Evolutionary conservation across 2,329 filamentous ascomycete genomes (phyloP).

Genomic region (Ceratocystis smalleyi): DNA sequence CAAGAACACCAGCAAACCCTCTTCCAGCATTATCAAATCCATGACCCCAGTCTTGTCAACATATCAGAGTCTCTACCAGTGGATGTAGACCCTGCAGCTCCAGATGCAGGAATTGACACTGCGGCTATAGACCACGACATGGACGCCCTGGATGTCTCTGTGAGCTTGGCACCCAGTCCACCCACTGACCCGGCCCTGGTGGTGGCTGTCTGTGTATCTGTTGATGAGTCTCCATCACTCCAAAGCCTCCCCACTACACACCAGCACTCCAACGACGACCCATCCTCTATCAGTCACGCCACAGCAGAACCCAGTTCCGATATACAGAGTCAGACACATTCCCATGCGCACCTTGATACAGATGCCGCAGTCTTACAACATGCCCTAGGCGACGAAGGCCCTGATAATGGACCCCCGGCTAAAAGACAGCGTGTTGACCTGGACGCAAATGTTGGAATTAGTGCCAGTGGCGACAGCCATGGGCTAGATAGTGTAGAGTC

Average conservation of each 20-base stretch:
- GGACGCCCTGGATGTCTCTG: background rate
- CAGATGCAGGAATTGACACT: background rate
- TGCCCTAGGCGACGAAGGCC: background rate
- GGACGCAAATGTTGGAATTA: background rate
- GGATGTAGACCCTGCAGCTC: background rate
- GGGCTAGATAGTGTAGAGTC: background rate
- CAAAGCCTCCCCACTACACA: background rate
- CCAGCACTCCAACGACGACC: background rate
- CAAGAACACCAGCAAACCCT: background rate
- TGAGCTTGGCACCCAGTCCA: background rate
- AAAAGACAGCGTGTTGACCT: background rate
- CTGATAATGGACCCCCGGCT: background rate
- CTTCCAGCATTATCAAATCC: conserved; percentile 1
- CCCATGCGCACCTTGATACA: background rate
- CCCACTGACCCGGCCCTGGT: conserved; percentile 6
- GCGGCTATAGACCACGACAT: background rate
- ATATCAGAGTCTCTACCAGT: background rate
- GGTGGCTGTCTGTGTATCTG: background rate
- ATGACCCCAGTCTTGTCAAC: background rate
- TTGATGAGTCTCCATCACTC: background rate
- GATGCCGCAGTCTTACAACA: background rate
- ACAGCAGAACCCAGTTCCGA: background rate
- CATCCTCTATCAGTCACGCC: background rate
- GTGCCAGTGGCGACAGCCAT: background rate
- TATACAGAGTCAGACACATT: background rate